These are phyloP conservation scores for Colletotrichum eleusines DNA, from an alignment of 2,329 filamentous ascomycete species.

Conservation along the genomic window DNA sequence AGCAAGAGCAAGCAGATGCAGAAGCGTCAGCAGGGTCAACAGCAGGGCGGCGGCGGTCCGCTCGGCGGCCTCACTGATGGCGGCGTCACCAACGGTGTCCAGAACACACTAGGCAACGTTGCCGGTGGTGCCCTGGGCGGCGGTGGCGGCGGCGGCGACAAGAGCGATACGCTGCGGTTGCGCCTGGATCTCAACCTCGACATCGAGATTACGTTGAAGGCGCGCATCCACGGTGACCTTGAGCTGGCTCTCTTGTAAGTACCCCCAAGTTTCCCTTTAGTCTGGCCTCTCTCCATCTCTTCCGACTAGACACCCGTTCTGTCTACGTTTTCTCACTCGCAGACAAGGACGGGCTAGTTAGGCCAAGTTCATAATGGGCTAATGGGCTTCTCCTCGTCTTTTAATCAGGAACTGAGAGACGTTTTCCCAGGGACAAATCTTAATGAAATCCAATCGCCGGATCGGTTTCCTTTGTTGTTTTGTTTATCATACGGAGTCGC, in stretches of 20 bases:
- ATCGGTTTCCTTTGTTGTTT: constrained; percentile 2
- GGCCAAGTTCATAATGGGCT: constrained; percentile 43
- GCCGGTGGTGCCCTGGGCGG: constrained; percentile 52
- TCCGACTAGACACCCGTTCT: constrained; percentile 29
- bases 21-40: constrained; percentile 39
- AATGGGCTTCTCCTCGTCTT: constrained; percentile 43
- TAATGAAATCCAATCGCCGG: constrained; percentile 19
- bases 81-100: constrained; percentile 54
- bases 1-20: constrained; percentile 46
- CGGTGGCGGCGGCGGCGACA: constrained; percentile 54
- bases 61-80: constrained; percentile 48
- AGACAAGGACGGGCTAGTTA: constrained; percentile 44
- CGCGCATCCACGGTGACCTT: constrained; percentile 86
- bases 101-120: constrained; percentile 56
- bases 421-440: constrained; percentile 42
- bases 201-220: constrained; percentile 87
- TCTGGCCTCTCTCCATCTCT: constrained; percentile 31
- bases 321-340: constrained; percentile 41
- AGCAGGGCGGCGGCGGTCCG: constrained; percentile 42
- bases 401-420: constrained; percentile 44
- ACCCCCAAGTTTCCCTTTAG: constrained; percentile 23
- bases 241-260: constrained; percentile 76
- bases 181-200: constrained; percentile 85
- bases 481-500: constrained; percentile 30
- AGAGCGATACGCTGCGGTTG: constrained; percentile 77